Conservation (phyloP, 2,329 filamentous ascomycete genomes). For the Alternaria tenuissima region DNA sequence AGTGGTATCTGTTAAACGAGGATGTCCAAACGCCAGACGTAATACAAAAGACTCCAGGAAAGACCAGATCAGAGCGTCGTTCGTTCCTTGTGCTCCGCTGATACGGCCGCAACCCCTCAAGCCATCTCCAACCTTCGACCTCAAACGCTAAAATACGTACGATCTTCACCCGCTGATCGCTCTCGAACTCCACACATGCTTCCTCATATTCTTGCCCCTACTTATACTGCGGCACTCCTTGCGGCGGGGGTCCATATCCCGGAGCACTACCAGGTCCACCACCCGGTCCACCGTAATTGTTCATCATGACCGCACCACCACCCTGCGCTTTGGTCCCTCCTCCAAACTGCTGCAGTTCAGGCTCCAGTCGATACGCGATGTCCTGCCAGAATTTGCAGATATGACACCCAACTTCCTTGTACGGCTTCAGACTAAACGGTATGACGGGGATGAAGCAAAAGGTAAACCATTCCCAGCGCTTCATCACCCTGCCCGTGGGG, state of each 20-base stretch:
- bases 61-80: too few species aligned
- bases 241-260: constrained; percentile 21
- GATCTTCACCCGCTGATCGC: too few species aligned
- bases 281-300: not conserved
- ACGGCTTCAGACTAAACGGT: constrained; percentile 68
- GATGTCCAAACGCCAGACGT: not conserved
- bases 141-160: too few species aligned
- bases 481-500: constrained; percentile 45
- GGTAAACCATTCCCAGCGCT: constrained; percentile 70
- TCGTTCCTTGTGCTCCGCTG: too few species aligned
- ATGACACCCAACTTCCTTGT: constrained; percentile 73
- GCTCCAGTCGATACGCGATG: constrained; percentile 51
- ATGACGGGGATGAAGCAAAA: constrained; percentile 80
- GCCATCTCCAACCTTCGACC: too few species aligned
- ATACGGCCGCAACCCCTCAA: too few species aligned
- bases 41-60: too few species aligned
- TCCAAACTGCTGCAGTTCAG: constrained; percentile 44
- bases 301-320: constrained; percentile 29
- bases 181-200: too few species aligned
- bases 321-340: constrained; percentile 13
- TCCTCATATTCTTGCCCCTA: not conserved
- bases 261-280: constrained; percentile 1
- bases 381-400: constrained; percentile 79
- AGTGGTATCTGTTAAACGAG: not conserved
- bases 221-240: constrained; percentile 26